Evolutionary conservation across 768 basidiomycete genomes (phyloP), one percentile per base, ranked within the genome.

Genomic region (Phlebiopsis gigantea): DNA sequence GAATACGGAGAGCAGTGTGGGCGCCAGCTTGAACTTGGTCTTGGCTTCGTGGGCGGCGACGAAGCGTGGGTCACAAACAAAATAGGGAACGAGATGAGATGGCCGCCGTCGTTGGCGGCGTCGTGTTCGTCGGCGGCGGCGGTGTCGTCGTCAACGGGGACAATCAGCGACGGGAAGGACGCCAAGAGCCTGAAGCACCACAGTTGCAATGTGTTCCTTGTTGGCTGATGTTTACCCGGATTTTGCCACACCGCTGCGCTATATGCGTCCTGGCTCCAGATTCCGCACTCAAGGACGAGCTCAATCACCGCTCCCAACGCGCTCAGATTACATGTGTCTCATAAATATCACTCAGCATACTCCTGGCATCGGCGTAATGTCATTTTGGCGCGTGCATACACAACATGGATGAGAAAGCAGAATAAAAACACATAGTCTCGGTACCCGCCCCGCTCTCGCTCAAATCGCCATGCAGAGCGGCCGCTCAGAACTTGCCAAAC

Each of bases 401-500:
- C 63, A 65, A 59, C 66, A 68, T 66, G 62, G 63, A 58, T 47
- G 62, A 61, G 62, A 65, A 68, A 62, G 59, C 63, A 70, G 60
- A 65, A 63, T 63, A 62, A 65, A 62, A 62, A 62, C 64, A 59
- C 65, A 69, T 68, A 63, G 65, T 61, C 57, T 29, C 51, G 53
- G 22, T 61, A 50, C 19, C 50, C 56, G 56, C 52, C 29, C 30
- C 34, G 39, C 49, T 43, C 46, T 26, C 56, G 10, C 57, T 51
- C 53, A 53, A 39, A 53, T 39, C 49, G 19, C 61, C 22, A 22
- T 10, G 21, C 39, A 39, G 26, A 30, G 39, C 21, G 42, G 49
- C 56, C 57, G 62, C 75, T 73, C 55, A 93, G 80, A 98, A 98
- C 85, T 98, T 98, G 77, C 84, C 83, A 79, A 98, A 98, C 51